A percentile compares a stretch with the other conserved stretches of the same genome.
Conservation (phyloP, 169 alveolate species). For the Eimeria sp. region DNA sequence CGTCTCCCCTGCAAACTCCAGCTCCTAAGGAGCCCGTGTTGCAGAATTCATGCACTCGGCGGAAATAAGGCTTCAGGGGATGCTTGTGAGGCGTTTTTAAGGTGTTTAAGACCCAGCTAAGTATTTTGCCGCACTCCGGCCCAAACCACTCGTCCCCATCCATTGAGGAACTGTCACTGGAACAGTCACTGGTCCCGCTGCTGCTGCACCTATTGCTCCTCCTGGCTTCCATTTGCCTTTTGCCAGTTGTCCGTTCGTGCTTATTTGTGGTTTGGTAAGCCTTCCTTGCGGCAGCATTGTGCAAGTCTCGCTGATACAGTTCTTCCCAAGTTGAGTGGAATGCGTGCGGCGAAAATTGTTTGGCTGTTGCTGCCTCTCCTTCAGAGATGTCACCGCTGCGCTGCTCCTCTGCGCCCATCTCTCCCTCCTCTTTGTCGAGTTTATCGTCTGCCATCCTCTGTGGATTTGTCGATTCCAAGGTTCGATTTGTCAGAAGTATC, state of each 20-base stretch:
- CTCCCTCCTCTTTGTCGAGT: not conserved
- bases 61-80: constrained; percentile 19
- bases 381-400: not conserved
- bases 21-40: not conserved
- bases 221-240: not conserved
- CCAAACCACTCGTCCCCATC: constrained; percentile 81
- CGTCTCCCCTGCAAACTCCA: not conserved
- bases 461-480: not conserved
- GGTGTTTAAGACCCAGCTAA: constrained; percentile 40
- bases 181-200: constrained; percentile 26
- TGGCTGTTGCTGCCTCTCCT: not conserved
- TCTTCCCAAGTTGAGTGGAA: constrained; percentile 72
- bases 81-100: not conserved
- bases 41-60: constrained; percentile 8
- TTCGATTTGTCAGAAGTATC: not conserved
- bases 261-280: not conserved
- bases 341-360: constrained; percentile 37
- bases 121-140: constrained; percentile 71
- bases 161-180: constrained; percentile 32
- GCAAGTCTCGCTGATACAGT: constrained; percentile 25
- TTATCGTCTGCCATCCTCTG: not conserved
- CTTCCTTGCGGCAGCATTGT: constrained; percentile 11
- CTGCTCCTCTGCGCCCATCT: not conserved
- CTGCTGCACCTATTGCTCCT: constrained; percentile 12
- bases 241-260: not conserved